Evolutionary conservation across 2,329 filamentous ascomycete genomes (phyloP).

Genomic region (Dendryphion nanum): DNA sequence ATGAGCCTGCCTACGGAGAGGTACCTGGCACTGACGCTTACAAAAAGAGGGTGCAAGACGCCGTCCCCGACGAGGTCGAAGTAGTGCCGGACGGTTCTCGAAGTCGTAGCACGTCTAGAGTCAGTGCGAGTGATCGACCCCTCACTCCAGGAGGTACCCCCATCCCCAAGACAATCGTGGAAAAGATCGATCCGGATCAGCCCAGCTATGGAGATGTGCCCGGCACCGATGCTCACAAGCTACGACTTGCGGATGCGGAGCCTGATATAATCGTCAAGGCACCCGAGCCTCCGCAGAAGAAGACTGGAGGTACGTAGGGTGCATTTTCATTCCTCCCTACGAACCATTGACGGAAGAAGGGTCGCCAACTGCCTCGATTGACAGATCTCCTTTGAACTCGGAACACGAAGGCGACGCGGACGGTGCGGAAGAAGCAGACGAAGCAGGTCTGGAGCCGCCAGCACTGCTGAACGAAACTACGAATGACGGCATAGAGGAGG

Average conservation of each 20-base stretch:
- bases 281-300: conserved; percentile 42
- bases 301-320: conserved; percentile 57
- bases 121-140: conserved; percentile 46
- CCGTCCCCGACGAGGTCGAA: conserved; percentile 64
- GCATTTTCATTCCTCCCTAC: conserved; percentile 43
- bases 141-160: conserved; percentile 52
- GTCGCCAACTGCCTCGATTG: conserved; percentile 52
- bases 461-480: conserved; percentile 41
- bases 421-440: conserved; percentile 16
- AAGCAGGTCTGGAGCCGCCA: no score
- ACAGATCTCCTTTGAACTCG: conserved; percentile 49
- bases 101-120: conserved; percentile 39
- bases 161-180: conserved; percentile 60
- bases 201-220: conserved; percentile 62
- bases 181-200: conserved; percentile 57
- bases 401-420: conserved; percentile 29
- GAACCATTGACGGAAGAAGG: conserved; percentile 63
- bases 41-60: conserved; percentile 56
- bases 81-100: conserved; percentile 47
- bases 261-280: conserved; percentile 58
- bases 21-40: conserved; percentile 62
- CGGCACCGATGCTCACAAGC: conserved; percentile 58
- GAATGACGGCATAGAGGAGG: conserved; percentile 73
- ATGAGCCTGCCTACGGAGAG: conserved; percentile 58
- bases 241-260: conserved; percentile 57